Conservation (phyloP, 768 basidiomycete genomes). For the Tephrocybe sp. region DNA sequence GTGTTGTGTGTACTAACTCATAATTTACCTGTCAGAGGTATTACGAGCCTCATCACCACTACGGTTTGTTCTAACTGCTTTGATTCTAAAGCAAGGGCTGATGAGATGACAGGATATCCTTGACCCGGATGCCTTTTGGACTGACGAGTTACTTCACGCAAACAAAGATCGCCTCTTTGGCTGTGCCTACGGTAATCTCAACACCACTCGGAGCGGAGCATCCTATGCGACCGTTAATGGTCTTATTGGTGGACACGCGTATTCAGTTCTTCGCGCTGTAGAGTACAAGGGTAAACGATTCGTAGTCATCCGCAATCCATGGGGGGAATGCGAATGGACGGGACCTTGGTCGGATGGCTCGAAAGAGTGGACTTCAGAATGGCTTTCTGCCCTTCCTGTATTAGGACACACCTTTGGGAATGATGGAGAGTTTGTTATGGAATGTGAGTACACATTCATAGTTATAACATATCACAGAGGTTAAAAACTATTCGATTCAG, state of each 20-base stretch:
- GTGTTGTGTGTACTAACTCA: neutral
- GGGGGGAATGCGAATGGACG: conserved; percentile 49
- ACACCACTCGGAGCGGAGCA: conserved; percentile 25
- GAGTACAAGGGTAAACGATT: conserved; percentile 49
- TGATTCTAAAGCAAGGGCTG: neutral
- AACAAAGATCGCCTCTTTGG: conserved; percentile 50
- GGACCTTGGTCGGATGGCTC: conserved; percentile 55
- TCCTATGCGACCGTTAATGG: conserved; percentile 30
- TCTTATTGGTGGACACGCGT: conserved; percentile 40
- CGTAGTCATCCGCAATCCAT: conserved; percentile 50
- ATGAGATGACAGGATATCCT: conserved; percentile 39
- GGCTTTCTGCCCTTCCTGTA: conserved; percentile 38
- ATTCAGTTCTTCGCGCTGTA: conserved; percentile 47
- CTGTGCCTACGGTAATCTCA: conserved; percentile 37
- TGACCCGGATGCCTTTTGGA: conserved; percentile 48
- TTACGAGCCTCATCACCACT: conserved; percentile 24
- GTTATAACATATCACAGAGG: neutral
- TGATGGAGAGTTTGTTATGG: conserved; percentile 57
- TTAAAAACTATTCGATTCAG: conserved; percentile 12
- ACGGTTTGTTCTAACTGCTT: conserved; percentile 16
- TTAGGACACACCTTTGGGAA: conserved; percentile 48
- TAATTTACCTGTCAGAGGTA: conserved; percentile 17
- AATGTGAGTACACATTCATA: conserved; percentile 28
- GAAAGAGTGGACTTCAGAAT: conserved; percentile 55
- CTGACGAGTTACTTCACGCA: conserved; percentile 42